Conservation (phyloP, 2,329 filamentous ascomycete genomes). For the Diaporthe australafricana region DNA sequence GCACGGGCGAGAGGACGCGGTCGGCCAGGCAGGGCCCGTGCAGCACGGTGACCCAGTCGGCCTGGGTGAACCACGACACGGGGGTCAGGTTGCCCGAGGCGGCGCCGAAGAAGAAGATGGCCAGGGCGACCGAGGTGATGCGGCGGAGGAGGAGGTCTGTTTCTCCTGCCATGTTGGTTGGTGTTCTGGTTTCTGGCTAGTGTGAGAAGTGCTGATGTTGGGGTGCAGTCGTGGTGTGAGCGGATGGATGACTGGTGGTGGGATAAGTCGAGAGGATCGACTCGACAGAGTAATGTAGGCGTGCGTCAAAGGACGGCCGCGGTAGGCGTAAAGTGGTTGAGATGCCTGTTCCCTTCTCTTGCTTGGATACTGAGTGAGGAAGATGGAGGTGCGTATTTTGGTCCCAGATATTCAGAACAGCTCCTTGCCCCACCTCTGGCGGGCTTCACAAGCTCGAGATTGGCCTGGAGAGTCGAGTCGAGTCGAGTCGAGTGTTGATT, state of each 20-base stretch:
- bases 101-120: constrained; percentile 28
- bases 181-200: neutral
- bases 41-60: constrained; percentile 32
- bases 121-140: constrained; percentile 30
- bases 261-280: neutral
- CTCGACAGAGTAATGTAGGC: too few relatives aligned
- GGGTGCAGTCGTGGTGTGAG: too few relatives aligned
- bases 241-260: neutral
- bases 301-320: neutral
- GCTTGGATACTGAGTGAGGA: neutral
- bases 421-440: neutral
- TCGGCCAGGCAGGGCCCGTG: constrained; percentile 34
- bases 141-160: constrained; percentile 32
- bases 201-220: neutral
- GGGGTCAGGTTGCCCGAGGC: constrained; percentile 23
- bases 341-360: neutral
- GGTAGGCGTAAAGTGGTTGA: neutral
- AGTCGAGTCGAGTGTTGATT: neutral
- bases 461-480: neutral
- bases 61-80: constrained; percentile 35
- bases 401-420: neutral
- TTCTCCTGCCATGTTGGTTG: neutral
- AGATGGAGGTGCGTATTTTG: too few relatives aligned
- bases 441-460: neutral
- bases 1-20: constrained; percentile 33